Evolutionary conservation across 805 yeast genomes (phyloP).

Genomic region (Spathaspora gorwiae): DNA sequence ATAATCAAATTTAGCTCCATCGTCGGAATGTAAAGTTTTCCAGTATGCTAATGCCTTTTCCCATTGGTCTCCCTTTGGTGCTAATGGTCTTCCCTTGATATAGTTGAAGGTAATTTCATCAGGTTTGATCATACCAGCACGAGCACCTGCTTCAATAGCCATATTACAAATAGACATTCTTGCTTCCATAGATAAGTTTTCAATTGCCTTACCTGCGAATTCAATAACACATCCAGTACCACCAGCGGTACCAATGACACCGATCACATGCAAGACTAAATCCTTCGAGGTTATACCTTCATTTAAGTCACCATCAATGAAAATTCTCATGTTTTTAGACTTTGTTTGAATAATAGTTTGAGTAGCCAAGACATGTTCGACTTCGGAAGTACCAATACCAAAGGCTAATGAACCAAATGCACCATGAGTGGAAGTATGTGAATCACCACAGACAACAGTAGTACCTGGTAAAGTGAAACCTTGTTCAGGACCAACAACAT

Average conservation of each 20-base stretch:
- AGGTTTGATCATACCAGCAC: constrained; percentile 99
- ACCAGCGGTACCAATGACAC: constrained; percentile 98
- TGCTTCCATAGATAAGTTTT: constrained; percentile 89
- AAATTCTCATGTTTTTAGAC: constrained; percentile 92
- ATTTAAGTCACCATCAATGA: constrained; percentile 74
- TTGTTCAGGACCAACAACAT: constrained; percentile 98
- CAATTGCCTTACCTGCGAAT: constrained; percentile 94
- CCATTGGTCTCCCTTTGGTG: constrained; percentile 94
- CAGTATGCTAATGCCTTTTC: constrained; percentile 90
- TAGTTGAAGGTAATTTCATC: constrained; percentile 86
- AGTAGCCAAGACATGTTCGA: constrained; percentile 97
- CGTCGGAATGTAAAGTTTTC: constrained; percentile 83
- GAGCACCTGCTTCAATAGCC: constrained; percentile 98
- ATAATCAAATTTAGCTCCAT: constrained; percentile 83
- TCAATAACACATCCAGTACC: constrained; percentile 98
- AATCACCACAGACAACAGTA: constrained; percentile 98
- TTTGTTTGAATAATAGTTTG: constrained; percentile 93
- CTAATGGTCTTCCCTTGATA: constrained; percentile 88
- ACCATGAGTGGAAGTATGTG: constrained; percentile 98
- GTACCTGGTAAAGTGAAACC: constrained; percentile 98
- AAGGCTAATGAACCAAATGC: constrained; percentile 97
- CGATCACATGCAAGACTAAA: constrained; percentile 88
- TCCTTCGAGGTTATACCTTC: constrained; percentile 97
- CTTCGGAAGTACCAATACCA: constrained; percentile 99
- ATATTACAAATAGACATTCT: constrained; percentile 99